A percentile compares a stretch with the other conserved stretches of the same genome.
Conservation (phyloP, 2,329 filamentous ascomycete species). For the Conoideocrella luteorostrata region DNA sequence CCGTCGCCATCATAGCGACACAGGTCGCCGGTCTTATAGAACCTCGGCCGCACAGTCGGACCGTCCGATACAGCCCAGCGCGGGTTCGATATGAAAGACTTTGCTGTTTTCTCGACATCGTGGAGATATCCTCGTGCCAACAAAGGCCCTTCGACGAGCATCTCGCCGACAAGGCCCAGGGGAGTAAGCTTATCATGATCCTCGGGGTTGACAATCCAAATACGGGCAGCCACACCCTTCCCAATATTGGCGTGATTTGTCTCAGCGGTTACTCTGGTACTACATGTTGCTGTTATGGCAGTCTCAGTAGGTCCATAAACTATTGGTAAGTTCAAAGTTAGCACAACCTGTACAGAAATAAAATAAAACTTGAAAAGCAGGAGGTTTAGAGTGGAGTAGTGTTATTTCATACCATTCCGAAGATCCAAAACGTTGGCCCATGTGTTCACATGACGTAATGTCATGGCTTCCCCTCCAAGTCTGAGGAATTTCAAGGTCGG, state of each 20-base stretch:
- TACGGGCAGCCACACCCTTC: background rate
- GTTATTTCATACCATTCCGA: too few relatives aligned
- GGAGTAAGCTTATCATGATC: background rate
- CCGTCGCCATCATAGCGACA: background rate
- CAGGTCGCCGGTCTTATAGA: background rate
- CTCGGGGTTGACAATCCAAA: background rate
- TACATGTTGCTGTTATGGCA: background rate
- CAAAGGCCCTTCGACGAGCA: background rate
- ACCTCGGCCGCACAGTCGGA: too few relatives aligned
- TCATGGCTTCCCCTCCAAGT: too few relatives aligned
- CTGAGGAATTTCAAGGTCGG: too few relatives aligned
- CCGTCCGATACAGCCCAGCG: background rate
- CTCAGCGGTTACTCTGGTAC: background rate
- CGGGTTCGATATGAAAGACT: background rate
- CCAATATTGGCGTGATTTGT: too few relatives aligned
- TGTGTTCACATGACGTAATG: too few relatives aligned
- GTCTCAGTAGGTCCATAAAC: background rate
- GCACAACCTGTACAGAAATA: too few relatives aligned
- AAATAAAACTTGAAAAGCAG: too few relatives aligned
- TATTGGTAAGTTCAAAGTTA: too few relatives aligned
- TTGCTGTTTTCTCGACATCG: background rate
- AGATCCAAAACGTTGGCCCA: too few relatives aligned
- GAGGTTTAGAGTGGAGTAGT: too few relatives aligned
- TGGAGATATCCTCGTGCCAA: background rate
- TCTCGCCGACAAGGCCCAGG: background rate